Percentiles rank a stretch among this genome's conserved stretches.
Evolutionary conservation across 305 asterid genomes (phyloP).

Genomic region (Fraxinus sp.): DNA sequence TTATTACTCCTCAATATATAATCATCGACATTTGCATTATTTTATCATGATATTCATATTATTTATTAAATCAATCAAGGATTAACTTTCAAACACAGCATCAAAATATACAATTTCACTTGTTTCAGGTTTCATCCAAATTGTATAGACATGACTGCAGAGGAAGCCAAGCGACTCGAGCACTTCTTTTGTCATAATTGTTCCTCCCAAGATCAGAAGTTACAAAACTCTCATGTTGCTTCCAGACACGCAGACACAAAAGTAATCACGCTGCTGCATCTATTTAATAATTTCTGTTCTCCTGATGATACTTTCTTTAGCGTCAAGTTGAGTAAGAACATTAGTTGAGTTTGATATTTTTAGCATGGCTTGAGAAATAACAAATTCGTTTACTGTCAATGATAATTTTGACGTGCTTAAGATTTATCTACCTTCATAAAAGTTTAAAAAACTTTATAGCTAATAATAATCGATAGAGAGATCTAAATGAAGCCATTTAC

Average conservation of each 20-base stretch:
- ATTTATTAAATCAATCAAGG: neutral
- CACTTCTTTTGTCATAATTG: conserved; percentile 73
- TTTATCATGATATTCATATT: neutral
- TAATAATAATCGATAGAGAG: neutral
- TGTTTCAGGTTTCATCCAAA: conserved; percentile 77
- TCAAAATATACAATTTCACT: conserved; percentile 21
- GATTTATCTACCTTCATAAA: neutral
- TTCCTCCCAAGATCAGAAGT: conserved; percentile 63
- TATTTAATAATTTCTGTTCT: conserved; percentile 13
- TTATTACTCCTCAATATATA: neutral
- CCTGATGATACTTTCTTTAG: neutral
- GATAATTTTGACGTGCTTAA: neutral
- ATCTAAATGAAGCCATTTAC: neutral
- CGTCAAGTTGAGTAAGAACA: neutral
- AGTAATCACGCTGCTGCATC: conserved; percentile 40
- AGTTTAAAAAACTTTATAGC: neutral
- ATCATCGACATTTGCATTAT: neutral
- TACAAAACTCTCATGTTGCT: conserved; percentile 51
- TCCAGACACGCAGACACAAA: conserved; percentile 59
- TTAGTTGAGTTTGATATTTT: neutral
- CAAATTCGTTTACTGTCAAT: neutral
- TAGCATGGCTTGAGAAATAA: neutral
- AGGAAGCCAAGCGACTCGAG: conserved; percentile 64
- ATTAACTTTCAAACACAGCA: conserved; percentile 1
- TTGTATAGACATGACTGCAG: conserved; percentile 68